Base-by-base conservation (phyloP, 1,139 yeast species). In the Entelexis paramagnoliae region DNA sequence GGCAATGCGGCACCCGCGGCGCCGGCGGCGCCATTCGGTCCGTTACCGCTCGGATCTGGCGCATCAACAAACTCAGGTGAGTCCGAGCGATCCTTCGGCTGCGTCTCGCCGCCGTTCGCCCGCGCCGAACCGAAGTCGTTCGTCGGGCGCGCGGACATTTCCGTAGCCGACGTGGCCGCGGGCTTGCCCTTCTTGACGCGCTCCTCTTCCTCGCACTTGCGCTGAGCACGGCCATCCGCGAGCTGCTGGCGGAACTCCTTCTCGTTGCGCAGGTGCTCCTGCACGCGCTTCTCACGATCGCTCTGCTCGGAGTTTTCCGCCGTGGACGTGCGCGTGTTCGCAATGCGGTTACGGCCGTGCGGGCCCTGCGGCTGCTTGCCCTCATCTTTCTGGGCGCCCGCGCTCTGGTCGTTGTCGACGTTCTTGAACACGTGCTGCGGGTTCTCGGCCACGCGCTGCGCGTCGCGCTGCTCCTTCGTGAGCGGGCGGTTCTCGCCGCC, bases 301-400 rank as follows among this genome's bases (percentile, higher is more conserved):
- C 42, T 28, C 52, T 58, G 59, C 30, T 51, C 51, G 30, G 33
- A 11, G 20, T 51, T 30, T 2, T 40, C 41, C 32, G 39, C 14
- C 45, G 49, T 35, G 11, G 30, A 26, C 16, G 58, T 55, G 26
- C 48, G 54, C 20, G 59, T 56, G 47, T 41, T 50, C 13, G 58
- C 56, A 19, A 54, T 11, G 14, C 56, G 50, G 14, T 48, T 10
- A 16, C 29, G 16, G 41, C 43, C 42, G n/a, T 29, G 6, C 26
- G 16, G 24, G 20, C 28, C 40, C 33, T 26, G 20, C 4, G 17
- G 46, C 19, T 42, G 38, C 48, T 30, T 29, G 26, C 41, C 11
- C n/a, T 11, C 16, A 4, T 32, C 19, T 9, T 28, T 7, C n/a
- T 41, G 38, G 19, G 22, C 32, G 11, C 40, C 22, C 30, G 53